phyloP scores from a whole-genome alignment of 2,329 filamentous ascomycete species.

The Lecanicillium sp. region DNA sequence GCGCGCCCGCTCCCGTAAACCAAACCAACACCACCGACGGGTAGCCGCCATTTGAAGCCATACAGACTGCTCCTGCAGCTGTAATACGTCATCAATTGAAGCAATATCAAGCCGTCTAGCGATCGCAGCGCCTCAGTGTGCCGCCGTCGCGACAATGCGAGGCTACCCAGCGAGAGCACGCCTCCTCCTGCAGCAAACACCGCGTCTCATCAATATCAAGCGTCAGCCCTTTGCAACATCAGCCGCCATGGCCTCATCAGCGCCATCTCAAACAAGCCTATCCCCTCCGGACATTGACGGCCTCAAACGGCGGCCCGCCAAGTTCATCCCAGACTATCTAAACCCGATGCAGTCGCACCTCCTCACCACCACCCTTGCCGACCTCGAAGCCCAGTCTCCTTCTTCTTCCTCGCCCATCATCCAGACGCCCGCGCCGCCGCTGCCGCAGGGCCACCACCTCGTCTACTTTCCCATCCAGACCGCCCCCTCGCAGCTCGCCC shows the following conservation, averaged over 20 bases:
- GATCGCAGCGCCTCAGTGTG: too few species aligned
- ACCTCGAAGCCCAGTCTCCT: slow-evolving; percentile 27
- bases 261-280: slow-evolving; percentile 6
- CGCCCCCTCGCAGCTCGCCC: slow-evolving; percentile 52
- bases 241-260: slow-evolving; percentile 3
- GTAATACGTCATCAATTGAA: too few species aligned
- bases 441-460: slow-evolving; percentile 69
- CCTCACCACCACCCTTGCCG: slow-evolving; percentile 53
- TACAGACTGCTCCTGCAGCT: too few species aligned
- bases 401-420: slow-evolving; percentile 9
- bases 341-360: slow-evolving; percentile 57
- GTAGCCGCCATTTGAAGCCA: too few species aligned
- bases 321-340: slow-evolving; percentile 35
- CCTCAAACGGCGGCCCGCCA: slow-evolving; percentile 20
- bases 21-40: too few species aligned
- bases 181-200: too few species aligned
- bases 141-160: too few species aligned
- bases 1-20: too few species aligned
- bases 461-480: slow-evolving; percentile 77
- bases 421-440: slow-evolving; percentile 18
- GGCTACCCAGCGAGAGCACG: too few species aligned
- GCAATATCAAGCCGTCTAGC: too few species aligned
- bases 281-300: slow-evolving; percentile 12
- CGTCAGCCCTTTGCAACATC: background rate
- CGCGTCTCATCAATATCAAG: too few species aligned